A percentile compares a stretch with the other conserved stretches of the same genome.
These are phyloP conservation scores for Quercus variabilis DNA, from an alignment of 306 rosid species.

Conservation along the genomic window DNA sequence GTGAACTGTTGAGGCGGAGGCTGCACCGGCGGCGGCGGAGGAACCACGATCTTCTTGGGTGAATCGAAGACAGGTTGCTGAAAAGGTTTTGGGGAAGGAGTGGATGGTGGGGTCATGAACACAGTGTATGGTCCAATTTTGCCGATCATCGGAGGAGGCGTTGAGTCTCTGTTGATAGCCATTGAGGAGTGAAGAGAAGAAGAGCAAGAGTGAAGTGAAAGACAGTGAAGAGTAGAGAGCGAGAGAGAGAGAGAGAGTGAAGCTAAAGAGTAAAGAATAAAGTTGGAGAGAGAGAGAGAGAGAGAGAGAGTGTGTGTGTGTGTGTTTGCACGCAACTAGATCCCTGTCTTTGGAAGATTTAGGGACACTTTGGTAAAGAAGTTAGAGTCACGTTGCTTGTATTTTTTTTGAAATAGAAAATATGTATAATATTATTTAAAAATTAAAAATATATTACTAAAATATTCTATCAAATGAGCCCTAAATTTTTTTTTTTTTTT, in stretches of 20 bases:
- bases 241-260: not conserved
- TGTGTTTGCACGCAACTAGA: constrained; percentile 22
- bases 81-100: constrained; percentile 49
- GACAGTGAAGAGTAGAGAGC: not conserved
- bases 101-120: constrained; percentile 92
- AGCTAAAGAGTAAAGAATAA: not conserved
- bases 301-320: too few species aligned
- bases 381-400: too few species aligned
- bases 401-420: too few species aligned
- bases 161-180: constrained; percentile 65
- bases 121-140: constrained; percentile 99
- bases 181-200: constrained; percentile 28
- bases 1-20: constrained; percentile 87
- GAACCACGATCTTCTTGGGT: constrained; percentile 61
- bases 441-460: too few species aligned
- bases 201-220: not conserved
- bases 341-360: not conserved
- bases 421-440: too few species aligned
- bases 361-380: too few species aligned
- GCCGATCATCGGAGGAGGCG: constrained; percentile 88
- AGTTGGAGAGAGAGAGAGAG: not conserved
- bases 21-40: constrained; percentile 57
- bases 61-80: constrained; percentile 39
- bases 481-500: too few species aligned
- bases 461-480: too few species aligned